These are phyloP conservation scores for Cyberlindnera euphorbiae DNA, from an alignment of 805 yeast species.

Conservation along the genomic window DNA sequence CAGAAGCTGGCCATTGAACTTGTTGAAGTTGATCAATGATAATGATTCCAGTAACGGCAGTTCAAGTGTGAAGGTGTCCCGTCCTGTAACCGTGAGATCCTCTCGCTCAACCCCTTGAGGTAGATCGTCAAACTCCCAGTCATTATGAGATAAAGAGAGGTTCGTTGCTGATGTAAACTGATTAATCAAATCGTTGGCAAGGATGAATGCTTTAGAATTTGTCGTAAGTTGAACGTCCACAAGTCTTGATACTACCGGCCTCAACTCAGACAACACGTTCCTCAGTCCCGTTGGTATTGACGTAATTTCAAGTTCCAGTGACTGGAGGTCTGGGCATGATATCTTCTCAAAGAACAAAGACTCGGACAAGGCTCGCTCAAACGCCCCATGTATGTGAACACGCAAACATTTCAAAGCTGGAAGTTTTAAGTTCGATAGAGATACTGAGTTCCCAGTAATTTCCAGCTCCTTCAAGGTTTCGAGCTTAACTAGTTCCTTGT, in stretches of 20 bases:
- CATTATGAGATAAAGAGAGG: slow-evolving; percentile 9
- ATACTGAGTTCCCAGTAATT: slow-evolving; percentile 21
- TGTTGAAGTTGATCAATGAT: slow-evolving; percentile 12
- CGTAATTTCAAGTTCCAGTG: slow-evolving; percentile 8
- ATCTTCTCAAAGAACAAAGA: slow-evolving; percentile 14
- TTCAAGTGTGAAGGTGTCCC: slow-evolving; percentile 2
- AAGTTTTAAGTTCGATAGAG: slow-evolving; percentile 6
- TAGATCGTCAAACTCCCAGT: slow-evolving; percentile 8
- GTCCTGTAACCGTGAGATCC: slow-evolving; percentile 1
- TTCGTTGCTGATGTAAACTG: neutral
- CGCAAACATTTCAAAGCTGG: slow-evolving; percentile 12
- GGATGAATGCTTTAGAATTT: slow-evolving; percentile 11
- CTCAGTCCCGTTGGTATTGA: slow-evolving; percentile 9
- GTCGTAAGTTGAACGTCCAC: slow-evolving; percentile 2
- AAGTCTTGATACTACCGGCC: neutral
- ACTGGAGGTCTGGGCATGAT: slow-evolving; percentile 6
- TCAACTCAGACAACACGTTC: slow-evolving; percentile 3
- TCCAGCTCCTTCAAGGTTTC: slow-evolving; percentile 7
- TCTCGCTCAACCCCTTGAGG: slow-evolving; percentile 5
- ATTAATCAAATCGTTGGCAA: slow-evolving; percentile 8
- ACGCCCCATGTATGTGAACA: slow-evolving; percentile 18
- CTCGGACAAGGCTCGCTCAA: slow-evolving; percentile 14
- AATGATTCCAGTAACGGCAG: slow-evolving; percentile 5
- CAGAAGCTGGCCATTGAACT: slow-evolving; percentile 11
- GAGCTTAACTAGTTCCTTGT: slow-evolving; percentile 3